Conservation (phyloP, 306 rosid species). For the Pyrus bretschneideri region DNA sequence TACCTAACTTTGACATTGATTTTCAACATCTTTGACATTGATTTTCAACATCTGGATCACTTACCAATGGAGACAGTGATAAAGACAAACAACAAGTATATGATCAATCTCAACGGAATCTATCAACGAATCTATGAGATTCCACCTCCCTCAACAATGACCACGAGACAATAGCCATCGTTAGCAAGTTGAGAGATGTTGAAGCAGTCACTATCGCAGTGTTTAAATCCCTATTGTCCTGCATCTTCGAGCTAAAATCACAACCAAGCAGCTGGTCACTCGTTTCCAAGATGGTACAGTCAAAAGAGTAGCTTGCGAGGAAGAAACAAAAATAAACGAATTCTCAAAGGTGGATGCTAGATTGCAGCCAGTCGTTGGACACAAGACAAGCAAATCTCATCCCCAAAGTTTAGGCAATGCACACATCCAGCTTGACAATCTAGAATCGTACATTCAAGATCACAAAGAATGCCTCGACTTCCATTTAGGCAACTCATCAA, state of each 20-base stretch:
- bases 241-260: constrained; percentile 17
- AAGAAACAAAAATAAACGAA: background rate
- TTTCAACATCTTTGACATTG: too few species aligned
- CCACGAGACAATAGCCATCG: background rate
- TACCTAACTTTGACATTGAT: too few species aligned
- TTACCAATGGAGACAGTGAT: constrained; percentile 18
- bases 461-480: constrained; percentile 1
- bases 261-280: constrained; percentile 20
- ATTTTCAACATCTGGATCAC: too few species aligned
- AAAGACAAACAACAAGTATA: constrained; percentile 22
- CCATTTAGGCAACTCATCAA: constrained; percentile 25
- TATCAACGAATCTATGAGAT: background rate
- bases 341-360: constrained; percentile 10
- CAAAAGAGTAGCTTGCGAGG: background rate
- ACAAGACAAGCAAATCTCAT: background rate
- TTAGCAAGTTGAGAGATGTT: constrained; percentile 23
- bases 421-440: constrained; percentile 5
- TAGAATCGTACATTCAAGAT: constrained; percentile 14
- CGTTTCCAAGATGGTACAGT: constrained; percentile 14
- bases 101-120: background rate
- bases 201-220: constrained; percentile 12
- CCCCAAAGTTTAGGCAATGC: background rate
- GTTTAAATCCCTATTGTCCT: constrained; percentile 26
- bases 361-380: background rate
- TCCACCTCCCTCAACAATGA: background rate